Base-by-base conservation (phyloP, 2,329 filamentous ascomycete species). In the Cladosporium austrohemisphaericum region DNA sequence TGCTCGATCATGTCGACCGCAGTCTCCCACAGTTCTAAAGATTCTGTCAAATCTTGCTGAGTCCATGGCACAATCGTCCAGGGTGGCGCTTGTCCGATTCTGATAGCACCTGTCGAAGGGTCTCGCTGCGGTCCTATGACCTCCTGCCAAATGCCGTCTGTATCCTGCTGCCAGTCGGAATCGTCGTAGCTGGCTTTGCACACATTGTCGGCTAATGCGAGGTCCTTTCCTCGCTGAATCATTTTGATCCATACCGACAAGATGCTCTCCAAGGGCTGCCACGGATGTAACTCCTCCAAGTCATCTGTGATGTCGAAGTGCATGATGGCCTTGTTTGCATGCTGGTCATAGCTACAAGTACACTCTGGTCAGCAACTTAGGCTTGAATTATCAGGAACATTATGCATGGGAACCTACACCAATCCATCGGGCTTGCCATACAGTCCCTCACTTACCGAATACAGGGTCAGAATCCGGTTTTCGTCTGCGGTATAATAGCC, bases 171-270 rank as follows among this genome's bases (percentile, higher is more conserved):
- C 22, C 29, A 35, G 2, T 46, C 22, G 8, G 20, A 44, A 7
- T 18, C 29, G 32, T 47, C 40, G 33, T 35, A 46, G 25, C 36
- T 41, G 14, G 22, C 37, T 16, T 23, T 43, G 16, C 51, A 51
- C 7, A 51, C 38, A 13, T 47, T 28, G n/a, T 40, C 25, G 20
- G 25, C 36, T 3, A 54, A n/a, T 5, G 51, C 49, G 11, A 50
- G 36, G 8, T 49, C 41, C 31, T 55, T 55, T 4, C 28, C 29
- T 6, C 53, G 35, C 25, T 40, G 44, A 9, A 55, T 53, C 52
- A 54, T 52, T 22, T 54, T 45, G 11, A 55, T 54, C 44, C 49
- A 55, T 16, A 55, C 51, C 4, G 54, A 43, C n/a, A 54, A 41
- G 19, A 55, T 47, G 18, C n/a, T 28, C 41, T 55, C 54, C 6